Evolutionary conservation across 495 filamentous ascomycete species (phyloP), one percentile per base, ranked within the genome.

Genomic region (Hypoxylon cercidicola): DNA sequence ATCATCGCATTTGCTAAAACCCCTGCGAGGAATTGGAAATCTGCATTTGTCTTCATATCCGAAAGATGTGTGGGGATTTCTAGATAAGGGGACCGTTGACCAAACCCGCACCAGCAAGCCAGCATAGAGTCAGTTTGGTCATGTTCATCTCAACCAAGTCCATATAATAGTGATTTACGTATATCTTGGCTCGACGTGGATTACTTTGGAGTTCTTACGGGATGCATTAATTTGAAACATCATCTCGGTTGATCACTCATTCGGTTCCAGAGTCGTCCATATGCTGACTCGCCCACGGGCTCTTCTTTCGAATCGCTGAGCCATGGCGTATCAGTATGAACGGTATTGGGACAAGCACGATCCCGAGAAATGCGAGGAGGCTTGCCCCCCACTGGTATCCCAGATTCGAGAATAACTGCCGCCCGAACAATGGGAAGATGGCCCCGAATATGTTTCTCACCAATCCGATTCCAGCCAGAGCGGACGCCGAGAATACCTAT

Each of bases 381-480:
- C 39, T 41, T 41, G 39, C 39, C 16, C 39, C 39, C 39, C 39
- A 41, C n/a, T 41, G 39, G n/a, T 41, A 41, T n/a, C 39, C 39
- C 39, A 41, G n/a, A 16, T 41, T 41, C n/a, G 39, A 41, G 39
- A 41, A 41, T 16, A 41, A 41, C n/a, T 41, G 39, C 39, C 39
- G 12, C n/a, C 39, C 39, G n/a, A 41, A 41, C n/a, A 41, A 41
- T 6, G 39, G 39, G 39, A 41, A 41, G 13, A 41, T 41, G 8
- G 39, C 39, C 2, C 39, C 39, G n/a, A 41, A 41, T 15, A 41
- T 41, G 39, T 41, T 41, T 16, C 39, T 12, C 15, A 41, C 15
- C n/a, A 41, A 41, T 41, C 39, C 39, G 16, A 41, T 41, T 41
- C 39, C 39, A 41, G 39, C 39, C 1, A 41, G 39, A 15, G 39